Percentiles rank a stretch among this genome's conserved stretches.
Conservation (phyloP, 1,139 yeast genomes). For the Kluyveromyces marxianus region DNA sequence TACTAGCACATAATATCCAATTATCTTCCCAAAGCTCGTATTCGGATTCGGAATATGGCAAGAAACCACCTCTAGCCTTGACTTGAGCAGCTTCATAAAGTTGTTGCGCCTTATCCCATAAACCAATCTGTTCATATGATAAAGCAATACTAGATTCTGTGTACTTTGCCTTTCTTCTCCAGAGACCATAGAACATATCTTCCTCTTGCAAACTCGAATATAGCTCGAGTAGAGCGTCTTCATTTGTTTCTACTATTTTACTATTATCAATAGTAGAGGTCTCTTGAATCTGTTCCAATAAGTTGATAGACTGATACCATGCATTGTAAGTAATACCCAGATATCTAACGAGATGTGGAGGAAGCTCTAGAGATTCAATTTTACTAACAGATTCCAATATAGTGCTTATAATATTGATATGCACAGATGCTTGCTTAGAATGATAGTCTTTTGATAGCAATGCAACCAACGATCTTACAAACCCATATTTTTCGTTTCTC, state of each 20-base stretch:
- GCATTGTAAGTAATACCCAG: constrained; percentile 81
- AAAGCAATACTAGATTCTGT: constrained; percentile 88
- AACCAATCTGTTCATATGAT: constrained; percentile 89
- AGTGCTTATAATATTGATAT: constrained; percentile 84
- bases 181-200: constrained; percentile 94
- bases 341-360: constrained; percentile 90
- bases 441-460: constrained; percentile 87
- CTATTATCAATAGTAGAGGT: constrained; percentile 60
- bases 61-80: constrained; percentile 89
- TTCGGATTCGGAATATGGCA: constrained; percentile 94
- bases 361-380: constrained; percentile 70
- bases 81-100: constrained; percentile 96
- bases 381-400: constrained; percentile 73
- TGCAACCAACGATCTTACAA: constrained; percentile 70
- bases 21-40: constrained; percentile 98
- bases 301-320: constrained; percentile 84
- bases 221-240: constrained; percentile 85
- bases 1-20: constrained; percentile 96
- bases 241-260: constrained; percentile 75
- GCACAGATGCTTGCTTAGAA: constrained; percentile 73
- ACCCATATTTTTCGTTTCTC: constrained; percentile 73
- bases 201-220: constrained; percentile 87
- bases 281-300: constrained; percentile 68
- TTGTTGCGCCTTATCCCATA: constrained; percentile 93
- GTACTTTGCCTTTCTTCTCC: constrained; percentile 95